Evolutionary conservation across 2,329 filamentous ascomycete genomes (phyloP), one percentile per base, ranked within the genome.

Genomic region (Phialophora expanda): DNA sequence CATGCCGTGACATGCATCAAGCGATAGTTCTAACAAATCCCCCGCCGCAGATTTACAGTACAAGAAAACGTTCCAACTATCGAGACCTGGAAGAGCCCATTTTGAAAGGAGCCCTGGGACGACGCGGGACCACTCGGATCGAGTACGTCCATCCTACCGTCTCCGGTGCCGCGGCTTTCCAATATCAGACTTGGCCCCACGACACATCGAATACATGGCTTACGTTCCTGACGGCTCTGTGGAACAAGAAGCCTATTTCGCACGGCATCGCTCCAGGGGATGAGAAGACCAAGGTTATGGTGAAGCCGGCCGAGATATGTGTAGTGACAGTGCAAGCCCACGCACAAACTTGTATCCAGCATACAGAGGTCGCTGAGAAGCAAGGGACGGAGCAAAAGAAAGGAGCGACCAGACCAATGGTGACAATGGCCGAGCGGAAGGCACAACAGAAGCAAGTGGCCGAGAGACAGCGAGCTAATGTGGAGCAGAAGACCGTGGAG

Each of bases 31-130:
- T 75, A 53, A 68, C 71, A 30, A 72, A 69, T 28, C 73, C 72
- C n/a, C 73, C 73, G 48, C 73, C 73, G 46, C 41, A 70, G n/a
- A 71, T 63, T 63, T 75, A 73, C 65, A 68, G 74, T 44, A 70
- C 69, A n/a, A 72, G 64, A 55, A 66, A 70, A 12, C 30, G 54
- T 38, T 70, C 72, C 34, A 74, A 69, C 58, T 75, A 72, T 65
- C 73, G 74, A 58, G 55, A 64, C 12, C 67, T 74, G 22, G 73
- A 75, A 63, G 72, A 73, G 60, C 73, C 72, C 46, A 71, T 75
- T 61, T 64, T 75, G 57, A 72, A 73, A 66, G 66, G 67, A 56
- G 65, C 41, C 41, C 54, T 70, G 26, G 69, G 65, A 17, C 51
- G 56, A 26, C 58, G 63, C 34, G 58, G 69, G 24, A 62, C 66